Conservation (phyloP, 805 yeast genomes). For the Ogataea ramenticola region DNA sequence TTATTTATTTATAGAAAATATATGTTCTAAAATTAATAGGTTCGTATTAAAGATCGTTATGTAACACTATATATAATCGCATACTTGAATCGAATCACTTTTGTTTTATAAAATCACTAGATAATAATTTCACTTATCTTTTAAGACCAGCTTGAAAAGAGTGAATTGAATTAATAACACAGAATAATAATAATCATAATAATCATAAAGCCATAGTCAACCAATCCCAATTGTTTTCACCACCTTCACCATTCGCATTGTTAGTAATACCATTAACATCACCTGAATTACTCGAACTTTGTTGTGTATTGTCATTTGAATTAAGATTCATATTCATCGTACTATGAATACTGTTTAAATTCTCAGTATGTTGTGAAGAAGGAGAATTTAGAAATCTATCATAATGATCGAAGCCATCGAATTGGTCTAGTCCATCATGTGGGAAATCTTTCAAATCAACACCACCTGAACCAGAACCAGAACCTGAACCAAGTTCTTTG, state of each 20-base stretch:
- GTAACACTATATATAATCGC: conserved; percentile 4
- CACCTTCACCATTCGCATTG: conserved; percentile 2
- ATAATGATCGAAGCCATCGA: conserved; percentile 14
- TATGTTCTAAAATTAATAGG: too few species aligned
- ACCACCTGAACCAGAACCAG: neutral
- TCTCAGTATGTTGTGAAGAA: conserved; percentile 2
- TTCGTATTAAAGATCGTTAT: neutral
- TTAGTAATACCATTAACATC: conserved; percentile 4
- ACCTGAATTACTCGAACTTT: conserved; percentile 1
- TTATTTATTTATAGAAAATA: too few species aligned
- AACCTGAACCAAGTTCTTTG: neutral
- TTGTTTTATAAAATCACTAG: too few species aligned
- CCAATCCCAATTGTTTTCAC: conserved; percentile 36
- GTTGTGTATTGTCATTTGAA: neutral
- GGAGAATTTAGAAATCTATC: conserved; percentile 13
- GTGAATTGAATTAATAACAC: too few species aligned
- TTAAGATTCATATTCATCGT: too few species aligned
- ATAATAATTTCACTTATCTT: too few species aligned
- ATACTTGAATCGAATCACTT: too few species aligned
- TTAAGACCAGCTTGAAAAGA: too few species aligned
- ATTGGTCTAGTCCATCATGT: conserved; percentile 1
- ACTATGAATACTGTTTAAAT: too few species aligned
- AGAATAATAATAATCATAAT: too few species aligned
- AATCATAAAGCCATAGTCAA: conserved; percentile 33
- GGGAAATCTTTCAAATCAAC: neutral